Evolutionary conservation across 2,329 filamentous ascomycete species (phyloP), one percentile per base, ranked within the genome.

Genomic region (Eutypella sp.): DNA sequence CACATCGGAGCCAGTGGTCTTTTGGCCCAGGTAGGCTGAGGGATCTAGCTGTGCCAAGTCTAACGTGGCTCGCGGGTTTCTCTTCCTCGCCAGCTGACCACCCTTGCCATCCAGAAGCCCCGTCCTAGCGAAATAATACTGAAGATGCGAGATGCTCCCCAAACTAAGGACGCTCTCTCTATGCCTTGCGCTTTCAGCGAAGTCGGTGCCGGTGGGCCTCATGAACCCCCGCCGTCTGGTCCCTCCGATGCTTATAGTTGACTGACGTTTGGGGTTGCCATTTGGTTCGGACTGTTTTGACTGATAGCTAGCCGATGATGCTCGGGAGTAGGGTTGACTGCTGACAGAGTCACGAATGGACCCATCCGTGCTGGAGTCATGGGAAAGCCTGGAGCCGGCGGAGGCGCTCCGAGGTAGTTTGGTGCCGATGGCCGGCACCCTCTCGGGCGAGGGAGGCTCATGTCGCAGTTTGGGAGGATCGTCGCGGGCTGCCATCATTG

Each of bases 91-190:
- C 48, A 95, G 71, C 64, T 95, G 87, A 44, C 82, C 93, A 29
- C 91, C 92, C 64, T 96, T 96, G 46, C 92, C 90, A 61, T 99
- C 93, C 42, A 99, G 71, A 52, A 99, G 70, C 5, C 93, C 93
- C 1, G 93, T 99, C 48, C 93, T 79, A 29, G 93, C 92, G 71
- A 99, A 99, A 69, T 97, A 99, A 70, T 97, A 96, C 67, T 99
- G 93, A 61, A 99, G 74, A 70, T 99, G 93, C 46, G 91, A 89
- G 58, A 99, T 99, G 67, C 91, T 96, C 45, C 93, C 93, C 51
- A 99, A 71, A 61, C 89, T 96, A 81, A 97, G 85, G 54, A 99
- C 93, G 63, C 91, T 96, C 66, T 99, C 92, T 52, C 93, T 79
- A 42, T 89, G 89, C 62, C 83, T 84, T 40, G 93, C 93, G 46